Conservation (phyloP, 2,329 filamentous ascomycete species). For the Diaporthe citrichinensis region DNA sequence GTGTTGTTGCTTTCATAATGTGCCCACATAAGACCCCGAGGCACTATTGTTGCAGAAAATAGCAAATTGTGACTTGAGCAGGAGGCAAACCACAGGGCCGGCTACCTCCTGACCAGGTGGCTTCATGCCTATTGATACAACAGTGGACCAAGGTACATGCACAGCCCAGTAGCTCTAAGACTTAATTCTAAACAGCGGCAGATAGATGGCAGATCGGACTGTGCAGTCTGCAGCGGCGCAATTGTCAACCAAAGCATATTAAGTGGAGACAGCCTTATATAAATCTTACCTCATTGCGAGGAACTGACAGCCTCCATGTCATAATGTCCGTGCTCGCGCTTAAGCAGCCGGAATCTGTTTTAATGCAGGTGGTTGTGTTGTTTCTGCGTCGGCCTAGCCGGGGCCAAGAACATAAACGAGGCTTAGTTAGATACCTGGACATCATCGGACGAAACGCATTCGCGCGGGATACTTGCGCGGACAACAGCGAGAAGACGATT, state of each 20-base stretch:
- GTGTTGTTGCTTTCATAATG: neutral
- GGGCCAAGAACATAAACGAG: neutral
- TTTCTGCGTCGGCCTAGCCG: constrained; percentile 1
- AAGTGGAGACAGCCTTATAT: constrained; percentile 8
- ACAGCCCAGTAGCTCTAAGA: neutral
- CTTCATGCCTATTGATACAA: neutral
- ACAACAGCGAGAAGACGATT: neutral
- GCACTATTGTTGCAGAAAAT: neutral
- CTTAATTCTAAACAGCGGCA: neutral
- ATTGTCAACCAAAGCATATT: neutral
- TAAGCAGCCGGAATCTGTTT: neutral
- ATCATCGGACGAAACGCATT: neutral
- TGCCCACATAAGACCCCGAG: too few relatives aligned
- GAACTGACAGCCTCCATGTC: neutral
- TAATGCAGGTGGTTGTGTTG: neutral
- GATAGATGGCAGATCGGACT: neutral
- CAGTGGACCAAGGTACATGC: neutral
- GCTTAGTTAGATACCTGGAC: neutral
- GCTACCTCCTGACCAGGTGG: neutral
- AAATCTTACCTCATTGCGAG: neutral
- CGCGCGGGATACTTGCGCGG: too few relatives aligned
- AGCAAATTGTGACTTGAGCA: neutral
- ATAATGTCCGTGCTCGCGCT: neutral
- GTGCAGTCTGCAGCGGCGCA: neutral
- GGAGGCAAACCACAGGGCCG: neutral